A percentile compares a stretch with the other conserved stretches of the same genome.
Conservation (phyloP, 495 filamentous ascomycete species). For the Penicillium herquei region DNA sequence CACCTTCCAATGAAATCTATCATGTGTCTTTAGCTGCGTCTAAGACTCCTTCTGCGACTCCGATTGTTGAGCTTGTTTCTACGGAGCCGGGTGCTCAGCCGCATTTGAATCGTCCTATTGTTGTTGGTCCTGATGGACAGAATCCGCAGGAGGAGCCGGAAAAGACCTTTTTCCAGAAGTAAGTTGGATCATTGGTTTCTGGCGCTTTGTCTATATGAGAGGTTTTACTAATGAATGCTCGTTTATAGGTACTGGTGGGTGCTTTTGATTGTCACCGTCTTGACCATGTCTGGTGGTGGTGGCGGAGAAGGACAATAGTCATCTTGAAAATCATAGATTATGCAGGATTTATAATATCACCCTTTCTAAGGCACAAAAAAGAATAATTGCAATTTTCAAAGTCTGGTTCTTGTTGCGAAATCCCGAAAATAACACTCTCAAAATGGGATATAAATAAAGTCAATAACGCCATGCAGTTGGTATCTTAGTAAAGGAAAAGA, state of each 20-base stretch:
- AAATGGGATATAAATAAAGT: background rate
- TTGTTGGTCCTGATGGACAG: constrained; percentile 39
- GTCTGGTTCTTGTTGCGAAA: background rate
- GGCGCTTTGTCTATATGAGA: background rate
- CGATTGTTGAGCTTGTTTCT: constrained; percentile 28
- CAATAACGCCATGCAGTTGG: constrained; percentile 11
- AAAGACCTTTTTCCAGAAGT: constrained; percentile 50
- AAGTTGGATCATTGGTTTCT: constrained; percentile 15
- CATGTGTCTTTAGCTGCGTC: constrained; percentile 30
- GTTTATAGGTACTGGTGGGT: constrained; percentile 48
- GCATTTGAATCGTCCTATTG: constrained; percentile 42
- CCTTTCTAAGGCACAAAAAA: background rate
- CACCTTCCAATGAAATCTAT: constrained; percentile 35
- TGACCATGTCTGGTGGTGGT: constrained; percentile 44
- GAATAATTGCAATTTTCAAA: no score
- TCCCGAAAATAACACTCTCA: background rate
- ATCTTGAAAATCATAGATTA: no score
- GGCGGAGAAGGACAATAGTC: constrained; percentile 29
- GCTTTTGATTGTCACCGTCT: constrained; percentile 39
- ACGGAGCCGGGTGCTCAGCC: constrained; percentile 33
- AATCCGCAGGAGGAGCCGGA: constrained; percentile 35
- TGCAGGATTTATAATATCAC: background rate
- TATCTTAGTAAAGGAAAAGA: constrained; percentile 10
- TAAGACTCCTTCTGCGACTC: background rate
- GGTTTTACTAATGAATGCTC: background rate